These are phyloP conservation scores for Mollisiaceae sp. DNA, from an alignment of 2,329 filamentous ascomycete genomes.

Conservation along the genomic window DNA sequence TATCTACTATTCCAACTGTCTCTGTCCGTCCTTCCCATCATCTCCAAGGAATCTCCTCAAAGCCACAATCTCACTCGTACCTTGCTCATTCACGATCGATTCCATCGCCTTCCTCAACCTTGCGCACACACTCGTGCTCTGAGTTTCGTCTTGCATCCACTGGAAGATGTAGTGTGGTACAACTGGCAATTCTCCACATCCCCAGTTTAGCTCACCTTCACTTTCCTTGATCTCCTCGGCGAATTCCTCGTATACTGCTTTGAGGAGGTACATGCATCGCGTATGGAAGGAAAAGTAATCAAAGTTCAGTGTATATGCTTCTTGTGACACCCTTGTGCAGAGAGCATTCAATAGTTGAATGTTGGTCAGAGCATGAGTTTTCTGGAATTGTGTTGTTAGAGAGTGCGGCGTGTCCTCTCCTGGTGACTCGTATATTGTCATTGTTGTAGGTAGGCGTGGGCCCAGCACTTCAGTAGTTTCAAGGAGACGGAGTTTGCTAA, in stretches of 20 bases:
- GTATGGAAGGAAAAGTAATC: slow-evolving; percentile 26
- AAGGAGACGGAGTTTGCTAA: slow-evolving; percentile 5
- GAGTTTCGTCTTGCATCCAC: slow-evolving; percentile 2
- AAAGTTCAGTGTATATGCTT: slow-evolving; percentile 27
- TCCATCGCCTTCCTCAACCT: slow-evolving; percentile 4
- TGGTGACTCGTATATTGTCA: not conserved
- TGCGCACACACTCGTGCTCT: not conserved
- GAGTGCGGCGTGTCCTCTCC: not conserved
- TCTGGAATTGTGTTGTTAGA: slow-evolving; percentile 20
- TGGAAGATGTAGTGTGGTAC: slow-evolving; percentile 9
- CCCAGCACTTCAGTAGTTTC: not conserved
- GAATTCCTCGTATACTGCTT: slow-evolving; percentile 20
- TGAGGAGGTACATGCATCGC: slow-evolving; percentile 15
- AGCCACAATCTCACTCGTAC: not conserved
- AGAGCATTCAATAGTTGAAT: slow-evolving; percentile 25
- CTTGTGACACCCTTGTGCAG: slow-evolving; percentile 20
- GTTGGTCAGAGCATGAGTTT: slow-evolving; percentile 11
- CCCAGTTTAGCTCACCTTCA: not conserved
- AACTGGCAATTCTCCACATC: not conserved
- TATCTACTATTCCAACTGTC: not conserved
- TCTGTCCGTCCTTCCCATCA: not conserved
- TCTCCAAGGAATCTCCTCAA: not conserved
- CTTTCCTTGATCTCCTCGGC: slow-evolving; percentile 16
- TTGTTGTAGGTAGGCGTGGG: not conserved
- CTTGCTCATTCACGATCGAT: slow-evolving; percentile 1